Base-by-base conservation (phyloP, 768 basidiomycete genomes). In the Trametes punicea region DNA sequence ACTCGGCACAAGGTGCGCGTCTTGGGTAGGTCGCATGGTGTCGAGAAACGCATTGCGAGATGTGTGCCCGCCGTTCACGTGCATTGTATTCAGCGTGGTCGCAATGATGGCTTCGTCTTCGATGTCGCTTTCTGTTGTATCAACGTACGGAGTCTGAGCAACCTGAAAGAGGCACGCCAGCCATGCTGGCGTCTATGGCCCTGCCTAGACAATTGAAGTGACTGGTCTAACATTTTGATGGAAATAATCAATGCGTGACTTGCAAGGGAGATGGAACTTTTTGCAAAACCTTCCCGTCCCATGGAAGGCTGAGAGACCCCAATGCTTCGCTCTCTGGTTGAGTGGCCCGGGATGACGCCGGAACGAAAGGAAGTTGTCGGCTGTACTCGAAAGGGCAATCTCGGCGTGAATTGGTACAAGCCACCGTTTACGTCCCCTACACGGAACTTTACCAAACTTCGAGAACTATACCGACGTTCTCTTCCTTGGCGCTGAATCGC, bases 31-130 rank as follows among this genome's bases (percentile, higher is more conserved):
- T 46, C 56, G 56, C 36, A 46, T 51, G 42, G 50, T 41, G 38
- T 30, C 2, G 9, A 38, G 42, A 29, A 11, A 38, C 25, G 20
- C 38, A 33, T 49, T 34, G 46, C 46, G 7, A 36, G 25, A 34
- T 27, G 36, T 15, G 56, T 46, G 33, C 30, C 20, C 49, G 36
- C 10, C 10, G 44, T 30, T 56, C 56, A 51, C 56, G 49, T 51
- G 50, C 20, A 23, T 26, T 15, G 30, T 21, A 18, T 11, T 6
- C 56, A 51, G 45, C 56, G 26, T 47, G 56, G 50, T 41, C 27
- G 29, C 13, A 51, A 36, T 46, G 50, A 51, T 57, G 48, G 51
- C 41, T 54, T 38, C 42, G n/a, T 29, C 45, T 54, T 46, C 52
- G 34, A 18, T 26, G 34, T 15, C 36, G 33, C 16, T 16, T 18